phyloP scores from a whole-genome alignment of 2,329 filamentous ascomycete species.

The Pseudohalonectria lignicola region DNA sequence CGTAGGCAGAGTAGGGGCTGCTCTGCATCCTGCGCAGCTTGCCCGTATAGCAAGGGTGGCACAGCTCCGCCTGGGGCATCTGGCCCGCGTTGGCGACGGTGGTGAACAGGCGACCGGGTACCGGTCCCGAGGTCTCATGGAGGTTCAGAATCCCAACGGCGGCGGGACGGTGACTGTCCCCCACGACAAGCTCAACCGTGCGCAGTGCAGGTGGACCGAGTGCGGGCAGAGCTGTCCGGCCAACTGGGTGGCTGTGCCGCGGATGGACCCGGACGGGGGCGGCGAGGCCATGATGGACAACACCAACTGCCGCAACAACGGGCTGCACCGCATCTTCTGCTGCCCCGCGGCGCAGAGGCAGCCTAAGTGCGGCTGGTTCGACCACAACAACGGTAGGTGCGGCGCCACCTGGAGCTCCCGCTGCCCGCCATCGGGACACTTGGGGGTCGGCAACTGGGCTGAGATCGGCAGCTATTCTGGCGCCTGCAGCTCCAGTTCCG shows the following conservation, averaged over 20 bases:
- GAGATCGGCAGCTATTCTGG: not conserved
- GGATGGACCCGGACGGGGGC: not conserved
- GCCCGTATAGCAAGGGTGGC: no score
- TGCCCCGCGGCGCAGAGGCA: not conserved
- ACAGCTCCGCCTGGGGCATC: no score
- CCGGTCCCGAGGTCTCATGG: no score
- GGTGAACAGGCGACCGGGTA: no score
- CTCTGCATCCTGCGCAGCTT: no score
- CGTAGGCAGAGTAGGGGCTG: no score
- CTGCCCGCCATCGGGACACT: not conserved
- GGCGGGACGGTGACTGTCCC: no score
- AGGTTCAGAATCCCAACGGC: no score
- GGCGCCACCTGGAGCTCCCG: not conserved
- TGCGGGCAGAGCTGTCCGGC: not conserved
- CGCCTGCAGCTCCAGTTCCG: not conserved
- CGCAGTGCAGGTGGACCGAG: not conserved
- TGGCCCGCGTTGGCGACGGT: no score
- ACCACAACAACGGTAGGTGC: not conserved
- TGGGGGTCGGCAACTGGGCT: not conserved
- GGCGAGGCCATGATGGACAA: not conserved
- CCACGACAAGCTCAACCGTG: not conserved
- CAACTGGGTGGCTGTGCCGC: not conserved
- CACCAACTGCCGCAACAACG: not conserved
- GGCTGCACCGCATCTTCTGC: not conserved
- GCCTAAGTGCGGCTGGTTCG: no score